phyloP scores from a whole-genome alignment of 768 basidiomycete species.

The Fistulinella prunicolor region DNA sequence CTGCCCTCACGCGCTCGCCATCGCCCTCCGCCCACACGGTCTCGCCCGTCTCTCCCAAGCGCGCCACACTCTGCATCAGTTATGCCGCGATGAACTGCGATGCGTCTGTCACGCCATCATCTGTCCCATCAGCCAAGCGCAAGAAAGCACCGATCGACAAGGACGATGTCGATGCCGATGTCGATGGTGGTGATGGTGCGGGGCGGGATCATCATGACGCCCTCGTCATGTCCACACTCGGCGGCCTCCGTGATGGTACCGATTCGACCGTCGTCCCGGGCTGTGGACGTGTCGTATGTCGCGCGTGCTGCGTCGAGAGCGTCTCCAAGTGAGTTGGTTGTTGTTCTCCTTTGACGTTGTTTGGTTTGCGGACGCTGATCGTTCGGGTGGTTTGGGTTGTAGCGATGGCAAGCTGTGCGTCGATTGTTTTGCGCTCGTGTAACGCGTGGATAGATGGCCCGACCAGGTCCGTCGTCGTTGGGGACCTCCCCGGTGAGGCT shows the following conservation, averaged over 20 bases:
- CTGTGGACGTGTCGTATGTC: slow-evolving; percentile 36
- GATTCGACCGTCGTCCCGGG: slow-evolving; percentile 24
- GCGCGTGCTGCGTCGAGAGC: slow-evolving; percentile 36
- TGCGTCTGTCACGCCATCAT: not conserved
- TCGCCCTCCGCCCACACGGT: slow-evolving; percentile 18
- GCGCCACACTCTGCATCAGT: slow-evolving; percentile 25
- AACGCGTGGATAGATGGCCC: too few species aligned
- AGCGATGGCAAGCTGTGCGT: slow-evolving; percentile 33
- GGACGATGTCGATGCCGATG: slow-evolving; percentile 15
- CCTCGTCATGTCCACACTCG: not conserved
- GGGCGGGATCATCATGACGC: slow-evolving; percentile 2
- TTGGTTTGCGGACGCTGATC: slow-evolving; percentile 9
- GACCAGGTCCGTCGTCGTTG: too few species aligned
- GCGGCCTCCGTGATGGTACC: not conserved
- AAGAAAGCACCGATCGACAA: slow-evolving; percentile 28
- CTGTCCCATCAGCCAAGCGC: slow-evolving; percentile 18
- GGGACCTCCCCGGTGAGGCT: too few species aligned
- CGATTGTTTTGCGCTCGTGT: slow-evolving; percentile 31
- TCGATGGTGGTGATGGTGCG: not conserved
- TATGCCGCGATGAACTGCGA: slow-evolving; percentile 23
- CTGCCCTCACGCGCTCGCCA: slow-evolving; percentile 34
- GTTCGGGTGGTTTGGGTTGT: not conserved
- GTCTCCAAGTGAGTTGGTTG: slow-evolving; percentile 31
- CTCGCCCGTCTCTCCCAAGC: slow-evolving; percentile 26
- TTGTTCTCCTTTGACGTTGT: not conserved